These are phyloP conservation scores for Chloropicon primus DNA, from an alignment of 139 green algal genomes.

Conservation along the genomic window DNA sequence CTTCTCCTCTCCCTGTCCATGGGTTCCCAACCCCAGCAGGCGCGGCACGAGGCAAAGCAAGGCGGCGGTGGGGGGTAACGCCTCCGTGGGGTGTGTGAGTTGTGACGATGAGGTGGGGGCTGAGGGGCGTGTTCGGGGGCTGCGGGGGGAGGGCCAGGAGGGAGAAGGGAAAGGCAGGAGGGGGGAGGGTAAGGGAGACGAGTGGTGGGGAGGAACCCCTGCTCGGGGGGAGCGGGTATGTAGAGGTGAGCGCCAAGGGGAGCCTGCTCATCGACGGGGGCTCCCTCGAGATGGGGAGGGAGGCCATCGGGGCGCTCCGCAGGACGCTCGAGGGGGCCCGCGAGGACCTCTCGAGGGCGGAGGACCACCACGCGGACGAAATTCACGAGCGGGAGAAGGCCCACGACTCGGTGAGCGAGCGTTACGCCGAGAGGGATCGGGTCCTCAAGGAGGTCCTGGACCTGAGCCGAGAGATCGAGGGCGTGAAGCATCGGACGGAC, in stretches of 20 bases:
- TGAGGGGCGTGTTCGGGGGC: too few relatives aligned
- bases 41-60: too few relatives aligned
- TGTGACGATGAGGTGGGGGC: too few relatives aligned
- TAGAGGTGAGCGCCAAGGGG: not conserved
- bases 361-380: not conserved
- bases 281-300: not conserved
- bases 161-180: too few relatives aligned
- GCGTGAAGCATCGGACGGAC: not conserved
- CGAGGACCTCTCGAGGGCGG: too few relatives aligned
- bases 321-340: not conserved
- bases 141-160: too few relatives aligned
- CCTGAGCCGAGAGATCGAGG: not conserved
- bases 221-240: not conserved
- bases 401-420: not conserved
- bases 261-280: not conserved
- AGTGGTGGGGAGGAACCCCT: not conserved
- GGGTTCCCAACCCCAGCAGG: too few relatives aligned
- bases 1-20: too few relatives aligned
- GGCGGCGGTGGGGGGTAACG: too few relatives aligned
- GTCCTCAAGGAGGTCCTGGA: not conserved
- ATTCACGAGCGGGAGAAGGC: not conserved
- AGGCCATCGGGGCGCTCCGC: not conserved
- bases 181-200: too few relatives aligned
- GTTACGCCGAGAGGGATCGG: not conserved
- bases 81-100: too few relatives aligned